phyloP scores from a whole-genome alignment of 2,329 filamentous ascomycete genomes.

The Verticillium zaregamsianum region DNA sequence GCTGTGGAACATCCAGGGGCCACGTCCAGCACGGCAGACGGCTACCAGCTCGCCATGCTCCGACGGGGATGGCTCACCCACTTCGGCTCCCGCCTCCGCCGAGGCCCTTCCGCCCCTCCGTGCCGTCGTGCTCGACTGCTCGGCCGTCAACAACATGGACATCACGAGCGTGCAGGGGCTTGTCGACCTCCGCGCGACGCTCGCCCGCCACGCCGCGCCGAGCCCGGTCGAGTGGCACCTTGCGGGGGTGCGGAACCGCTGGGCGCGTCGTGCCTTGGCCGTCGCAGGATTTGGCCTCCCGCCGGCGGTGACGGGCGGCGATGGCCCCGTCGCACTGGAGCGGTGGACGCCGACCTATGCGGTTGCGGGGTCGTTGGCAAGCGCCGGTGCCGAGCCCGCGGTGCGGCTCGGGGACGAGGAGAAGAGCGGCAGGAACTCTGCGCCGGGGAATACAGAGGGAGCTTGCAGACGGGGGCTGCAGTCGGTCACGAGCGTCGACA shows the following conservation, averaged over 20 bases:
- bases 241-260: constrained; percentile 48
- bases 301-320: constrained; percentile 6
- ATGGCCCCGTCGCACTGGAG: constrained; percentile 32
- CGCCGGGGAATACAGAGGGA: not conserved
- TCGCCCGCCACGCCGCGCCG: constrained; percentile 48
- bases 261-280: constrained; percentile 52
- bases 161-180: constrained; percentile 54
- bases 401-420: constrained; percentile 37
- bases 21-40: constrained; percentile 22
- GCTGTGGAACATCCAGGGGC: constrained; percentile 51
- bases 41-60: constrained; percentile 1
- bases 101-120: constrained; percentile 28
- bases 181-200: constrained; percentile 48
- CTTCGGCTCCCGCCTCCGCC: too few species aligned
- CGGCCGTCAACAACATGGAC: constrained; percentile 52
- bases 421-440: constrained; percentile 41
- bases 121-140: constrained; percentile 54
- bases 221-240: constrained; percentile 48
- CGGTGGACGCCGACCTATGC: constrained; percentile 18
- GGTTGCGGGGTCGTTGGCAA: constrained; percentile 22
- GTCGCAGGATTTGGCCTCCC: constrained; percentile 47
- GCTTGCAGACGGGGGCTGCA: constrained; percentile 4
- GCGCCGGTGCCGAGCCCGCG: not conserved
- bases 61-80: constrained; percentile 19
- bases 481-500: constrained; percentile 76